Evolutionary conservation across 2,329 filamentous ascomycete genomes (phyloP), one percentile per base, ranked within the genome.

Genomic region (Fusarium nanum): DNA sequence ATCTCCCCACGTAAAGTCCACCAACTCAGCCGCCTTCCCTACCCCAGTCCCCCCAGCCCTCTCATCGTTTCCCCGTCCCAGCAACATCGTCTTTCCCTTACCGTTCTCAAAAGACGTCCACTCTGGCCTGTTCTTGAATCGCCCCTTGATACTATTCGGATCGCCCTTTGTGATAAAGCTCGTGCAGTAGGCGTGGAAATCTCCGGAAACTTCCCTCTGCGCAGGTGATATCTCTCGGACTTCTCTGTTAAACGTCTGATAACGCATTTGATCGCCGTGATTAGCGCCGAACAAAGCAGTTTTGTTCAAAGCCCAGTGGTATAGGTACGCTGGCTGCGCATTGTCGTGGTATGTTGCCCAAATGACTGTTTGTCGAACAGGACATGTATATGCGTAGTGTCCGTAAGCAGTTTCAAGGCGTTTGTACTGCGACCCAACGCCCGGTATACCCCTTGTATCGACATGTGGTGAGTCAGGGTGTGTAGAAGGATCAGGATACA

Each of bases 11-110:
- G 74, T 76, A 72, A 82, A 82, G 23, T 78, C 73, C 8, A 76
- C 70, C 67, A 83, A 73, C 61, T 82, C 72, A 6, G 84, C 83
- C 9, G 82, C 70, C 23, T 79, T 74, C 2, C 81, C 83, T 22
- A 70, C 53, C 5, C 71, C 64, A 3, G 37, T 72, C 0, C 84
- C 84, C 0, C 84, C 83, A 45, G 82, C 82, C 10, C 82, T 73
- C 65, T 86, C 84, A 68, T 86, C 81, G 67, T 86, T 86, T 0
- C 80, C 84, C 37, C 82, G 76, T 1, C 84, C 84, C 23, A 86
- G 77, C 0, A 83, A 63, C 82, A 86, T 83, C 1, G 81, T 79
- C 25, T 73, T 67, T 1, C 75, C 74, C 41, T 76, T 73, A 2
- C 73, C 73, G 1, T 67, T 59, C 6, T 70, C 74, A 13, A 73